Conservation (phyloP, 768 basidiomycete species). For the Cyclocybe cylindracea region DNA sequence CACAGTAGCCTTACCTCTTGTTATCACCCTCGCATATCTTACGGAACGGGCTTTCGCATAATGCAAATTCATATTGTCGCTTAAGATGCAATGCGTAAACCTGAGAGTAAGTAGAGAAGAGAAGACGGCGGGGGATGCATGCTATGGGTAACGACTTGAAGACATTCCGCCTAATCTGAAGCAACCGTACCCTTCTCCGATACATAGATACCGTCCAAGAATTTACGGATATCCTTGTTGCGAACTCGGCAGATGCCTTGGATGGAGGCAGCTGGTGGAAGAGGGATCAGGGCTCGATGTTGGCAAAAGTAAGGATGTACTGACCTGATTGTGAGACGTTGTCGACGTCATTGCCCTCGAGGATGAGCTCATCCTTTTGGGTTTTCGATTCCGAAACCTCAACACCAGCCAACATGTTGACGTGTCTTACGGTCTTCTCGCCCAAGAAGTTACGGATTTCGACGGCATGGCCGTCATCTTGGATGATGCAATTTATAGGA, state of each 20-base stretch:
- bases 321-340: slow-evolving; percentile 95
- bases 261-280: slow-evolving; percentile 80
- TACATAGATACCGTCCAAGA: slow-evolving; percentile 93
- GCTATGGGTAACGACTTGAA: slow-evolving; percentile 8
- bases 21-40: background rate
- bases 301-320: slow-evolving; percentile 10
- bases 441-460: slow-evolving; percentile 97
- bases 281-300: background rate
- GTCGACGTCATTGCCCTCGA: slow-evolving; percentile 95
- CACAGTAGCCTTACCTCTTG: background rate
- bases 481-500: slow-evolving; percentile 98
- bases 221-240: slow-evolving; percentile 99
- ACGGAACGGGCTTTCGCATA: background rate
- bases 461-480: slow-evolving; percentile 65
- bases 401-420: slow-evolving; percentile 90
- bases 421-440: slow-evolving; percentile 93
- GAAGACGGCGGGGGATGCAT: background rate
- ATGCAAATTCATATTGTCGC: slow-evolving; percentile 6
- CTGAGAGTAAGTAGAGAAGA: background rate
- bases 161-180: slow-evolving; percentile 35
- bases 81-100: background rate
- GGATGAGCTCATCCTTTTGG: slow-evolving; percentile 93
- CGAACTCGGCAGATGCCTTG: slow-evolving; percentile 95
- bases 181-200: slow-evolving; percentile 75
- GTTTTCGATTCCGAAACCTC: slow-evolving; percentile 81